A percentile compares a stretch with the other conserved stretches of the same genome.
These are phyloP conservation scores for Cronartium quercuum DNA, from an alignment of 1,284 basidiomycete genomes.

Conservation along the genomic window DNA sequence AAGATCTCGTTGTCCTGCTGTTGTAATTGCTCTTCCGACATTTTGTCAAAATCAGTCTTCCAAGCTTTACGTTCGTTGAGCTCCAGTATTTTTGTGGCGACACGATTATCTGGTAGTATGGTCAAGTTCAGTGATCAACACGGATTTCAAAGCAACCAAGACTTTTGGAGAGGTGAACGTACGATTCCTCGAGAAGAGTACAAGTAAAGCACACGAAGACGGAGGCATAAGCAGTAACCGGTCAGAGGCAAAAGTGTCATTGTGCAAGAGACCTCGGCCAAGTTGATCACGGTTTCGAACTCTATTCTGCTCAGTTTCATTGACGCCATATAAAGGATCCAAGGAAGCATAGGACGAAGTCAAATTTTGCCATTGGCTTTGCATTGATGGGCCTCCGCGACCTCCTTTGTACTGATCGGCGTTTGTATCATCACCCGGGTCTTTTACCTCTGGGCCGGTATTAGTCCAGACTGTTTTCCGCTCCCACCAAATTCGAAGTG, in stretches of 20 bases:
- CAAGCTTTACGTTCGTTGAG: slow-evolving; percentile 27
- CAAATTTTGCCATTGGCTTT: slow-evolving; percentile 32
- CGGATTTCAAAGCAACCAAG: background rate
- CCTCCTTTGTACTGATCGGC: background rate
- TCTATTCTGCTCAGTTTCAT: slow-evolving; percentile 10
- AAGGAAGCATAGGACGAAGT: slow-evolving; percentile 34
- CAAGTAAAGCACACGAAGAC: slow-evolving; percentile 26
- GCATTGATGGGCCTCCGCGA: background rate
- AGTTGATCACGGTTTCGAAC: slow-evolving; percentile 16
- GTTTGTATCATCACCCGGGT: background rate
- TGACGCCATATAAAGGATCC: slow-evolving; percentile 27
- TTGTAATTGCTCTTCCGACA: slow-evolving; percentile 50
- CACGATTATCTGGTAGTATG: slow-evolving; percentile 22
- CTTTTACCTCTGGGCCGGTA: slow-evolving; percentile 8
- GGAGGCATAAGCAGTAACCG: slow-evolving; percentile 36
- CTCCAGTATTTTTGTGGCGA: slow-evolving; percentile 18
- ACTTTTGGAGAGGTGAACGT: background rate
- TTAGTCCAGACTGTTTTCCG: slow-evolving; percentile 27
- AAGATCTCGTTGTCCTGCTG: slow-evolving; percentile 62
- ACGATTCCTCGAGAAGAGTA: slow-evolving; percentile 35
- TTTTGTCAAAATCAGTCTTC: slow-evolving; percentile 45
- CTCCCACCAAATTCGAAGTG: background rate
- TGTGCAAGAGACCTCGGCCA: slow-evolving; percentile 26
- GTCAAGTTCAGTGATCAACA: background rate
- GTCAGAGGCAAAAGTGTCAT: slow-evolving; percentile 36